Percentiles rank a stretch among this genome's conserved stretches.
Evolutionary conservation across 257 asterid genomes (phyloP).

Genomic region (Penstemon newberryi): DNA sequence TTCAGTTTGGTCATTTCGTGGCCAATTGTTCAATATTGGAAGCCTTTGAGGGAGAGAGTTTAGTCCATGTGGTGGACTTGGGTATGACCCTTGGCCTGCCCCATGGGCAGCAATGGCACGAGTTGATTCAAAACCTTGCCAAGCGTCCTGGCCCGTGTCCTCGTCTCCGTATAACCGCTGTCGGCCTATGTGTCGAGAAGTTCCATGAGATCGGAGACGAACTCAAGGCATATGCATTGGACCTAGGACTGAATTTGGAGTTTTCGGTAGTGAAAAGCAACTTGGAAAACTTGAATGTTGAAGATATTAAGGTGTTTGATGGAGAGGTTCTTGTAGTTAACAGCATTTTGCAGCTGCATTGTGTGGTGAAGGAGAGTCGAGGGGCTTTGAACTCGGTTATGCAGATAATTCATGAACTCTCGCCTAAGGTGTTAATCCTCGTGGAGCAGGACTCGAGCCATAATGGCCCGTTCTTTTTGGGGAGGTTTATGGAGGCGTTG

Average conservation of each 20-base stretch:
- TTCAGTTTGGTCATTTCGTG: slow-evolving; percentile 71
- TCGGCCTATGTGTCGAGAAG: slow-evolving; percentile 46
- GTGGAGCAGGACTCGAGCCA: slow-evolving; percentile 91
- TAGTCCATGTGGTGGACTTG: slow-evolving; percentile 73
- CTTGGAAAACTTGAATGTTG: slow-evolving; percentile 53
- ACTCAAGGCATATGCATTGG: slow-evolving; percentile 49
- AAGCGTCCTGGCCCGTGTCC: slow-evolving; percentile 37
- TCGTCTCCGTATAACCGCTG: slow-evolving; percentile 56
- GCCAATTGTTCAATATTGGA: slow-evolving; percentile 66
- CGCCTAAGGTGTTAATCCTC: slow-evolving; percentile 59
- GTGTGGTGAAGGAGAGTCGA: slow-evolving; percentile 80
- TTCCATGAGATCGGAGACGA: slow-evolving; percentile 55
- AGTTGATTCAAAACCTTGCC: slow-evolving; percentile 56
- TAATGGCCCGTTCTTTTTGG: slow-evolving; percentile 79
- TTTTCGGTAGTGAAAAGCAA: slow-evolving; percentile 55
- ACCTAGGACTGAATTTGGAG: slow-evolving; percentile 44
- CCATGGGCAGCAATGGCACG: slow-evolving; percentile 72
- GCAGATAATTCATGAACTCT: slow-evolving; percentile 55
- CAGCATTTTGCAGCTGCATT: slow-evolving; percentile 71
- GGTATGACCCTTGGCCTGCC: slow-evolving; percentile 77
- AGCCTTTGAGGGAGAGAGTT: slow-evolving; percentile 96
- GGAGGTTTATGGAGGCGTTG: slow-evolving; percentile 82
- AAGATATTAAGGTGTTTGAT: slow-evolving; percentile 44
- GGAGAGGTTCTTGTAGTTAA: slow-evolving; percentile 67
- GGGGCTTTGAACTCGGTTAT: slow-evolving; percentile 74